Percentiles rank a stretch among this genome's conserved stretches.
phyloP scores from a whole-genome alignment of 768 basidiomycete species.

The Hericium erinaceus region DNA sequence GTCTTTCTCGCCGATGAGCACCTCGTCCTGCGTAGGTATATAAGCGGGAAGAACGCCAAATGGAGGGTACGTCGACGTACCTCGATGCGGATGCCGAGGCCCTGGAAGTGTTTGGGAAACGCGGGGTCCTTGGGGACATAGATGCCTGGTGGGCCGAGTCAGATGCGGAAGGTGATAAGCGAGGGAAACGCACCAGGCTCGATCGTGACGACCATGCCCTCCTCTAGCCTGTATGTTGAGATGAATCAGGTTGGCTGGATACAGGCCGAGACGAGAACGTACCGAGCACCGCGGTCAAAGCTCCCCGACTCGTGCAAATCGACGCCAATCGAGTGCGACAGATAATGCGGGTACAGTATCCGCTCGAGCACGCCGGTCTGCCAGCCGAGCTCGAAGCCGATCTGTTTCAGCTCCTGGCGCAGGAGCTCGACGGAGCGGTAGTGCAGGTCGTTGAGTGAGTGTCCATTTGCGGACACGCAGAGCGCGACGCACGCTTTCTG shows the following conservation, averaged over 20 bases:
- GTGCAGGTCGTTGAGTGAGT: conserved; percentile 74
- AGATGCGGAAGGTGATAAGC: conserved; percentile 1
- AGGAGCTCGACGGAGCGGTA: conserved; percentile 58
- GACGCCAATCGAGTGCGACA: conserved; percentile 89
- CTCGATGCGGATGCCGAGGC: conserved; percentile 88
- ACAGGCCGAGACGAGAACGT: no score
- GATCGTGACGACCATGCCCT: conserved; percentile 88
- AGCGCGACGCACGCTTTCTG: conserved; percentile 58
- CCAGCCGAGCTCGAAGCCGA: conserved; percentile 51
- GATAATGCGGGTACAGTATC: conserved; percentile 81
- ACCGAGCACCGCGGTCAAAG: conserved; percentile 47
- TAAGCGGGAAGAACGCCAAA: not conserved
- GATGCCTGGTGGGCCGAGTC: conserved; percentile 39
- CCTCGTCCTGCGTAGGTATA: conserved; percentile 42
- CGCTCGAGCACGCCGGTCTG: conserved; percentile 53
- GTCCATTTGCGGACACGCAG: conserved; percentile 46
- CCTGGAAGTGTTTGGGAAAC: conserved; percentile 85
- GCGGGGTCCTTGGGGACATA: conserved; percentile 76
- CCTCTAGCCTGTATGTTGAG: conserved; percentile 60
- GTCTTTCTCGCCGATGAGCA: conserved; percentile 55
- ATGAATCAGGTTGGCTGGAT: no score
- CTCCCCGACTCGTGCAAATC: conserved; percentile 84
- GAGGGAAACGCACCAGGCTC: conserved; percentile 55
- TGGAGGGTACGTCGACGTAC: not conserved
- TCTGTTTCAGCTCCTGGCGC: conserved; percentile 61